A percentile compares a stretch with the other conserved stretches of the same genome.
Conservation (phyloP, 345 rosid species). For the Corymbia maculata region DNA sequence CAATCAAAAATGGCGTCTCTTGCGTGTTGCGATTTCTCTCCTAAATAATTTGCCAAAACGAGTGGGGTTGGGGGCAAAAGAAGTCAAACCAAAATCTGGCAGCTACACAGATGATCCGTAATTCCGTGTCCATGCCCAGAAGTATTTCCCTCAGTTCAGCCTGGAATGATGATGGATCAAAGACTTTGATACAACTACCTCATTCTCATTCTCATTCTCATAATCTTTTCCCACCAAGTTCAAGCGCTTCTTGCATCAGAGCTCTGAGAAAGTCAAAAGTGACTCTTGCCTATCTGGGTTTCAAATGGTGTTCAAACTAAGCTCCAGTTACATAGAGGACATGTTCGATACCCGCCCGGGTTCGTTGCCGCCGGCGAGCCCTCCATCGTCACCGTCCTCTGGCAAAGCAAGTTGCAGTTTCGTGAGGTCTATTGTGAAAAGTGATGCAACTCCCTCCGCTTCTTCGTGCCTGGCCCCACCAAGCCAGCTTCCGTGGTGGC, state of each 20-base stretch:
- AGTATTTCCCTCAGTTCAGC: background rate
- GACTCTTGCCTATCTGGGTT: background rate
- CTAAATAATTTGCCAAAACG: background rate
- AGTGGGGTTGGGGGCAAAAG: background rate
- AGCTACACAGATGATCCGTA: background rate
- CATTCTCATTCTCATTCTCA: background rate
- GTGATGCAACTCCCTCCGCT: background rate
- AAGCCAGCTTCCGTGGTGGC: background rate
- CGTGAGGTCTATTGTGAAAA: background rate
- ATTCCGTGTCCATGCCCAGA: background rate
- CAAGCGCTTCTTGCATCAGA: background rate
- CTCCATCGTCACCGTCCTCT: background rate
- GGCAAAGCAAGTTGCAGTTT: background rate
- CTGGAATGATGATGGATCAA: background rate
- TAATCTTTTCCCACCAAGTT: background rate
- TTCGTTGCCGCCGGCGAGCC: fast-evolving
- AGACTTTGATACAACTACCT: background rate
- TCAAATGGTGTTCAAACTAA: background rate
- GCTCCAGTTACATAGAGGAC: background rate
- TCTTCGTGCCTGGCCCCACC: background rate
- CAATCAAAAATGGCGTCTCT: background rate
- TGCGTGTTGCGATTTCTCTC: background rate
- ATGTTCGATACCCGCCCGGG: fast-evolving
- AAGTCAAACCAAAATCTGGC: background rate
- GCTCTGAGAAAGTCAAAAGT: background rate